phyloP scores from a whole-genome alignment of 768 basidiomycete genomes.

The Boletus subparvulus region DNA sequence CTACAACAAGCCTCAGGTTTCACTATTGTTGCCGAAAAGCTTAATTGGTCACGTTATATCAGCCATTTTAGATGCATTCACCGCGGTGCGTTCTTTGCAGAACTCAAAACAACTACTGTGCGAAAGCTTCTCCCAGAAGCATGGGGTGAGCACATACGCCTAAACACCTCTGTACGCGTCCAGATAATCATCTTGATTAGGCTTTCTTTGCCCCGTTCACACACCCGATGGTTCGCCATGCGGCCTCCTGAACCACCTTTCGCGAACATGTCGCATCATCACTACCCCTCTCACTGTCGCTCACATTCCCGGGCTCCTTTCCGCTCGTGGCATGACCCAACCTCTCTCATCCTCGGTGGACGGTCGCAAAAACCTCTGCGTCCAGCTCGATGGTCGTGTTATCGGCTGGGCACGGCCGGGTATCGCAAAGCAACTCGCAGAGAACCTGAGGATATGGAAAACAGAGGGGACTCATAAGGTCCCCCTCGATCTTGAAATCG shows the following conservation, averaged over 20 bases:
- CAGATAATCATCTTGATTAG: constrained; percentile 38
- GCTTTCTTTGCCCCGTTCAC: constrained; percentile 97
- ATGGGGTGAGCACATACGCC: constrained; percentile 66
- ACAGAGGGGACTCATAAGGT: constrained; percentile 81
- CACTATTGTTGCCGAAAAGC: constrained; percentile 97
- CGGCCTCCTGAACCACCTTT: constrained; percentile 95
- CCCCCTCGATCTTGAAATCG: constrained; percentile 93
- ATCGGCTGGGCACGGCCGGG: constrained; percentile 88
- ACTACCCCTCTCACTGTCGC: constrained; percentile 71
- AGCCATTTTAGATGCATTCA: constrained; percentile 98
- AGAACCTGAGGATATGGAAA: constrained; percentile 88
- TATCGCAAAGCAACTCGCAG: constrained; percentile 78
- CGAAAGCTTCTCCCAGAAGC: constrained; percentile 96
- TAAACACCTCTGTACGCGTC: background rate
- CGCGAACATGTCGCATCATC: constrained; percentile 88
- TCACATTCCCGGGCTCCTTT: constrained; percentile 80
- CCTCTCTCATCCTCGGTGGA: constrained; percentile 77
- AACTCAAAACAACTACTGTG: constrained; percentile 96
- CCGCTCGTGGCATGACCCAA: constrained; percentile 92
- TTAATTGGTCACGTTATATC: constrained; percentile 98
- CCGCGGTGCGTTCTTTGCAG: constrained; percentile 98
- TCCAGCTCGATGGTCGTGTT: constrained; percentile 94
- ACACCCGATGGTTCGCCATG: constrained; percentile 98
- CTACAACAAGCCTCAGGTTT: constrained; percentile 98
- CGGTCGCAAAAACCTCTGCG: constrained; percentile 76